phyloP scores from a whole-genome alignment of 257 asterid genomes.

The Petunia secreta region DNA sequence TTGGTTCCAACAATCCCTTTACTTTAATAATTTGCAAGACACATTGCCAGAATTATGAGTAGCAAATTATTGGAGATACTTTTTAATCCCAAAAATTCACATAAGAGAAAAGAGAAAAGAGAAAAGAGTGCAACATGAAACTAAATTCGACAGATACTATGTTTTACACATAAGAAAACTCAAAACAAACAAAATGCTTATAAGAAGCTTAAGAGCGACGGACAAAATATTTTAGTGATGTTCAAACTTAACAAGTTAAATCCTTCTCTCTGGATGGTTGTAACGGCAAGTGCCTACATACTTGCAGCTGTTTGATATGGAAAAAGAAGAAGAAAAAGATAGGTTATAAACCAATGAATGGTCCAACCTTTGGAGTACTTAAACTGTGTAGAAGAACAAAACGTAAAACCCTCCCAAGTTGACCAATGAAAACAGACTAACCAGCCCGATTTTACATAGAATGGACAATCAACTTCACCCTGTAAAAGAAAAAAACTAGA shows the following conservation, averaged over 20 bases:
- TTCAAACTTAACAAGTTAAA: conserved; percentile 3
- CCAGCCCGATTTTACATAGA: conserved; percentile 73
- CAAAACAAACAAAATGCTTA: neutral
- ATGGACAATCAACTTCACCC: too few species aligned
- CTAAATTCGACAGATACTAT: neutral
- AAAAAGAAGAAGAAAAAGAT: conserved; percentile 32
- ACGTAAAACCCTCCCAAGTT: conserved; percentile 13
- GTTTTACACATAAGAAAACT: neutral
- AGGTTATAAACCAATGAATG: neutral
- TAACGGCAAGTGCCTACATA: conserved; percentile 86
- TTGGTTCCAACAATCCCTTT: too few species aligned
- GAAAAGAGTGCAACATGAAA: neutral
- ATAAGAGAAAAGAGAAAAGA: neutral
- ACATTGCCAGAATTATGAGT: too few species aligned
- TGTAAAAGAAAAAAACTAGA: conserved; percentile 60
- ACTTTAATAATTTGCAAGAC: too few species aligned
- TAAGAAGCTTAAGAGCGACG: neutral
- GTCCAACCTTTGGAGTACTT: neutral
- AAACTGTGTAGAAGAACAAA: neutral
- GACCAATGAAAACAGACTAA: conserved; percentile 37
- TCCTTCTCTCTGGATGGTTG: conserved; percentile 81
- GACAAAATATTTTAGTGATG: neutral
- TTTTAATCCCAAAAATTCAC: too few species aligned
- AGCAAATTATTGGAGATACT: too few species aligned
- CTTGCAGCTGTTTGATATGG: conserved; percentile 70